A percentile compares a stretch with the other conserved stretches of the same genome.
phyloP scores from a whole-genome alignment of 192 early-diverging fungal species.

The Coemansia sp. region DNA sequence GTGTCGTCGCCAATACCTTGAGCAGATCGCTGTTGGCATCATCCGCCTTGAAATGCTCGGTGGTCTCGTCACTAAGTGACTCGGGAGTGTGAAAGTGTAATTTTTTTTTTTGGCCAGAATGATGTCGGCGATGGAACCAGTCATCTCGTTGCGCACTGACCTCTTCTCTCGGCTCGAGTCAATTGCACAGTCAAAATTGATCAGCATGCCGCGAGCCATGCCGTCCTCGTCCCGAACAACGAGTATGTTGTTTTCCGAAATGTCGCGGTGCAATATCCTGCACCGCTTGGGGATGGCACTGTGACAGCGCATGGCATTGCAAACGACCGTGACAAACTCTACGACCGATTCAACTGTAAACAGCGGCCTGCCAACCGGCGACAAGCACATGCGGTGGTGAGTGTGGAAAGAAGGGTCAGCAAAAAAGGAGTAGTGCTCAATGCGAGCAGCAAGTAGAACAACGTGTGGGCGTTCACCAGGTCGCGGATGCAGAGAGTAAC shows the following conservation, averaged over 20 bases:
- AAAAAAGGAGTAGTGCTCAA: conserved; percentile 19
- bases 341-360: background rate
- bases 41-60: too few species aligned
- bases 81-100: too few species aligned
- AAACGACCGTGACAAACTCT: conserved; percentile 19
- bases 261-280: conserved; percentile 22
- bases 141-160: too few species aligned
- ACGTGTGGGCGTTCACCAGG: conserved; percentile 29
- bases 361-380: conserved; percentile 3
- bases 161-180: background rate
- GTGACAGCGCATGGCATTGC: conserved; percentile 19
- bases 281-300: conserved; percentile 1
- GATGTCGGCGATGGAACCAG: background rate
- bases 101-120: too few species aligned
- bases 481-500: background rate
- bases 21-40: too few species aligned
- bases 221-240: background rate
- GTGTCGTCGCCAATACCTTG: too few species aligned
- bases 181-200: conserved; percentile 25
- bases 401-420: background rate
- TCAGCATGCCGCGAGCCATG: background rate
- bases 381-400: conserved; percentile 6
- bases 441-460: conserved; percentile 24
- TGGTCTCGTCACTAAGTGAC: too few species aligned
- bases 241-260: conserved; percentile 26